These are phyloP conservation scores for Globisporangium takayamanum DNA, from an alignment of 352 stramenopile genomes.

Conservation along the genomic window DNA sequence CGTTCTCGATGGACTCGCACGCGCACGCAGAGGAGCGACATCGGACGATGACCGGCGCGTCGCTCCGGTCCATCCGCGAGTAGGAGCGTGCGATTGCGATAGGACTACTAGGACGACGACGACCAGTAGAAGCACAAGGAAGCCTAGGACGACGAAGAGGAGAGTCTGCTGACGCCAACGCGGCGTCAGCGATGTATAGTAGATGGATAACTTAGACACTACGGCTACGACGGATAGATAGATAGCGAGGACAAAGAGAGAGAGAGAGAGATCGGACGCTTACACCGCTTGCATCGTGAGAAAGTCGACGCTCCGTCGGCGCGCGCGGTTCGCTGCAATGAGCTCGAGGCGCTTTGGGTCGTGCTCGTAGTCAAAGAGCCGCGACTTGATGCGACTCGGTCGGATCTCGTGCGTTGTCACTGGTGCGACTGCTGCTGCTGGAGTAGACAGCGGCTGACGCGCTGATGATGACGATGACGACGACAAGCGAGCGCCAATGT, in stretches of 20 bases:
- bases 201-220: not conserved
- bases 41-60: constrained; percentile 42
- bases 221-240: not conserved
- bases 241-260: not conserved
- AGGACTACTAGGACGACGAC: not conserved
- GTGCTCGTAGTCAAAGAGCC: constrained; percentile 16
- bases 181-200: not conserved
- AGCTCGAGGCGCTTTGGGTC: constrained; percentile 17
- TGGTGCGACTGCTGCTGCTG: constrained; percentile 1
- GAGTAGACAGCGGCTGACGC: no score
- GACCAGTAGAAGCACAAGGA: no score
- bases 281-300: not conserved
- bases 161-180: not conserved
- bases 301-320: constrained; percentile 9
- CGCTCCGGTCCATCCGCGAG: constrained; percentile 14
- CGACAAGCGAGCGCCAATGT: not conserved
- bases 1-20: constrained; percentile 61
- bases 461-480: not conserved
- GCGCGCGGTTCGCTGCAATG: constrained; percentile 15
- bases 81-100: not conserved
- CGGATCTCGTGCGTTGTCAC: constrained; percentile 2
- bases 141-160: no score
- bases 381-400: constrained; percentile 12
- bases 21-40: constrained; percentile 44
- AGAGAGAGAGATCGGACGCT: not conserved